Evolutionary conservation across 345 rosid genomes (phyloP).

Genomic region (Arabis hirsuta): DNA sequence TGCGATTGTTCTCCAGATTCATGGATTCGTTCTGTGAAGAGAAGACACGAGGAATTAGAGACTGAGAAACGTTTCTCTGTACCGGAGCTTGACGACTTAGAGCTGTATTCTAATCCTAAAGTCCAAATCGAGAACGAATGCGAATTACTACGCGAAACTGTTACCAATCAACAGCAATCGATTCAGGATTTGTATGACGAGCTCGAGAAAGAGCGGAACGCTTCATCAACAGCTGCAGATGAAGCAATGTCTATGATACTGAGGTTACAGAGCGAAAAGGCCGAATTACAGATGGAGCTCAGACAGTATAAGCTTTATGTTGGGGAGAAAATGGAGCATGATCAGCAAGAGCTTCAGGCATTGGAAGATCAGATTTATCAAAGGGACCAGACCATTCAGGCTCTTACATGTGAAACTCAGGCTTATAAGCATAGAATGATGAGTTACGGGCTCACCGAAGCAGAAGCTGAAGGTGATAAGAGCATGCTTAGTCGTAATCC

Average conservation of each 20-base stretch:
- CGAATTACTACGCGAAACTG: conserved; percentile 72
- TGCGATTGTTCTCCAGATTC: conserved; percentile 56
- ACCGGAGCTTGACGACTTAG: conserved; percentile 50
- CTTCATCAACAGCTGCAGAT: conserved; percentile 75
- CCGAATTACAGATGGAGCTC: conserved; percentile 79
- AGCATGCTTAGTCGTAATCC: conserved; percentile 43
- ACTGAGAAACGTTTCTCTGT: conserved; percentile 47
- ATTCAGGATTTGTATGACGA: conserved; percentile 78
- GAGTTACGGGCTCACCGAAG: conserved; percentile 84
- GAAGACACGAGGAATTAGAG: conserved; percentile 65
- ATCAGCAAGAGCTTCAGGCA: conserved; percentile 68
- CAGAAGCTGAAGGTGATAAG: conserved; percentile 71
- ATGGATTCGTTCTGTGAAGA: conserved; percentile 70
- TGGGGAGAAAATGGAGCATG: conserved; percentile 78
- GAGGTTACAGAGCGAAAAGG: conserved; percentile 83
- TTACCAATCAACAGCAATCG: conserved; percentile 67
- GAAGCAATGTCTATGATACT: conserved; percentile 91
- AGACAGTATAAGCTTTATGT: conserved; percentile 66
- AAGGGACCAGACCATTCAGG: conserved; percentile 75
- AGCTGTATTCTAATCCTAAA: conserved; percentile 53
- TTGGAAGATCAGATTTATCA: conserved; percentile 69
- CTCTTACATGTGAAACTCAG: conserved; percentile 79
- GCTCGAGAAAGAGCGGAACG: conserved; percentile 86
- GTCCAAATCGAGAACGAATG: conserved; percentile 84
- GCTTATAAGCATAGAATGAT: conserved; percentile 96